Evolutionary conservation across 345 rosid genomes (phyloP), one percentile per base, ranked within the genome.

Genomic region (Eucalyptus microcorys): DNA sequence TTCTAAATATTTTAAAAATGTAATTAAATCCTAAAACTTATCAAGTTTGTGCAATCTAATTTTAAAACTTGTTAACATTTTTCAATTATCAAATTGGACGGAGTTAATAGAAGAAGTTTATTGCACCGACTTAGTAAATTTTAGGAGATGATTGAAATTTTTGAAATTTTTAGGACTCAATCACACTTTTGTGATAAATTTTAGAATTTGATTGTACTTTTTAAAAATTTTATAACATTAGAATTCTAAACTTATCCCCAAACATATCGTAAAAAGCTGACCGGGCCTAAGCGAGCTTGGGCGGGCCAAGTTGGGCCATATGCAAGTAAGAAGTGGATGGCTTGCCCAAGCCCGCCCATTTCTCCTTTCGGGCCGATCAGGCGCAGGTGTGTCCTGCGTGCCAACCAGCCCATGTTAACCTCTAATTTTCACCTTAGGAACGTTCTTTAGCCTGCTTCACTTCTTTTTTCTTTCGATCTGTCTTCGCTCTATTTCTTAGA

Each of bases 121-220:
- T 55, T 0, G 13, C 61, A 55, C 61, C 12, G 0, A 55, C 27
- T 55, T 24, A 24, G 24, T 0, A 22, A 55, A 24, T 55, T 55
- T 55, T 55, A 55, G 7, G 27, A 55, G 0, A 22, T 55, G 27
- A 55, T 55, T 8, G 19, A 21, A 55, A 21, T 21, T 53, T 53
- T 4, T 4, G 0, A 19, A 53, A 21, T 8, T 8, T 55, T 55
- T 55, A 4, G 1, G 12, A 22, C 12, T 55, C 0, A 55, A 55
- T 55, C 0, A 2, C 1, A 22, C 27, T 55, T 55, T 22, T 22
- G 12, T 4, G 1, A 55, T 9, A 22, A 55, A 4, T 55, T 55
- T 8, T 55, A 55, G 0, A 55, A 9, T 55, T 9, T 55, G 0
- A 22, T 55, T 55, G 0, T 24, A 6, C 0, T 24, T 55, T 55